These are phyloP conservation scores for Mycena rebaudengoi DNA, from an alignment of 768 basidiomycete genomes.

Conservation along the genomic window DNA sequence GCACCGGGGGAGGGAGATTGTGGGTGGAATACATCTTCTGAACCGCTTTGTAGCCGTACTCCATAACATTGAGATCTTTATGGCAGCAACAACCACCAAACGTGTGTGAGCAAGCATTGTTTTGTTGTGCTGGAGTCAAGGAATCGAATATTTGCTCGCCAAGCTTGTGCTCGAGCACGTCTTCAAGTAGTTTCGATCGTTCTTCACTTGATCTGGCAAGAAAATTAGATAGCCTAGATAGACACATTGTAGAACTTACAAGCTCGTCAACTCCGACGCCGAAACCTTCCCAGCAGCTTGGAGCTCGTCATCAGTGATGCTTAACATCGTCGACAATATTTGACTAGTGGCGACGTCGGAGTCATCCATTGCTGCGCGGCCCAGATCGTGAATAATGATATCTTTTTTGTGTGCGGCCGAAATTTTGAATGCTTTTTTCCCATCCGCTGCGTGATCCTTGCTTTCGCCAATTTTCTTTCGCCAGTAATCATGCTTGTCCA, in stretches of 20 bases:
- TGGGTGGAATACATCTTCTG: too few species aligned
- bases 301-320: neutral
- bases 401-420: slow-evolving; percentile 24
- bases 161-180: neutral
- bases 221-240: neutral
- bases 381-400: slow-evolving; percentile 15
- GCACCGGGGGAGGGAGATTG: too few species aligned
- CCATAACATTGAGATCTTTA: neutral
- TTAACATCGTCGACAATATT: neutral
- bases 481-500: slow-evolving; percentile 28
- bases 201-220: neutral
- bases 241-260: neutral
- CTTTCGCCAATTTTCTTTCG: slow-evolving; percentile 29
- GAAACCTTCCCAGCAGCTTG: too few species aligned
- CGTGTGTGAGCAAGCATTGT: neutral
- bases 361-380: slow-evolving; percentile 19
- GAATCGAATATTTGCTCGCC: neutral
- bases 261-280: neutral
- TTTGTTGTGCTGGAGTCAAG: neutral
- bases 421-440: too few species aligned
- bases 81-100: neutral
- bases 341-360: neutral
- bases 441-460: slow-evolving; percentile 40
- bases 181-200: neutral
- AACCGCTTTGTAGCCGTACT: neutral